Evolutionary conservation across 2,329 filamentous ascomycete genomes (phyloP).

Genomic region (Zymoseptoria brevis): DNA sequence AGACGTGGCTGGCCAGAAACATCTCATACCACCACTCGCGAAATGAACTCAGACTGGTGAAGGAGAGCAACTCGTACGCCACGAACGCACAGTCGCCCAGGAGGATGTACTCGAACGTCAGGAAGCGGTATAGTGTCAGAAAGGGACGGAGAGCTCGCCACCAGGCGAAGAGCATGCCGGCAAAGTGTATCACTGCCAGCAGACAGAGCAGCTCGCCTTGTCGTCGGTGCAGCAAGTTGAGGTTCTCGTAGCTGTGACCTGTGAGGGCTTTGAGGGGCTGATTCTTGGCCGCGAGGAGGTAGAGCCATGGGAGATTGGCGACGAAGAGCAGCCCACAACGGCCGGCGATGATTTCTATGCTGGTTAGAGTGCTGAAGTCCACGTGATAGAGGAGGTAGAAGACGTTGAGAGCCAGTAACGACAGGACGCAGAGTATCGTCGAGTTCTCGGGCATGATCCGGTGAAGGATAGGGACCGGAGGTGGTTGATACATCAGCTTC

Average conservation of each 20-base stretch:
- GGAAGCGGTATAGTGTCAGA: conserved; percentile 43
- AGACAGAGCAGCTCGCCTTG: conserved; percentile 56
- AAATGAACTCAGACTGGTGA: conserved; percentile 54
- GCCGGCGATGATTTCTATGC: conserved; percentile 47
- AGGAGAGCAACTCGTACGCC: conserved; percentile 54
- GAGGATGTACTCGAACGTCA: conserved; percentile 46
- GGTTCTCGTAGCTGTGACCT: conserved; percentile 56
- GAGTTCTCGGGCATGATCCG: conserved; percentile 51
- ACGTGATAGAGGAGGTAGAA: conserved; percentile 52
- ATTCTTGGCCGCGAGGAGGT: conserved; percentile 59
- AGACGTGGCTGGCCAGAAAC: conserved; percentile 52
- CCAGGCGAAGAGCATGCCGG: conserved; percentile 49
- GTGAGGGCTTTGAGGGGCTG: conserved; percentile 55
- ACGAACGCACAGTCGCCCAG: conserved; percentile 49
- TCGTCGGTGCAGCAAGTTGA: conserved; percentile 59
- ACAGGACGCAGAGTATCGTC: conserved; percentile 45
- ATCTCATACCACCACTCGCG: conserved; percentile 55
- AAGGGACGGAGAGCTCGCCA: conserved; percentile 39
- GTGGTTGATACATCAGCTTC: conserved; percentile 50
- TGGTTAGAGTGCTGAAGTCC: conserved; percentile 31
- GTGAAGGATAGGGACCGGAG: conserved; percentile 49
- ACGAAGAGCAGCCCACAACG: conserved; percentile 48
- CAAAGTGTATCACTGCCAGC: conserved; percentile 49
- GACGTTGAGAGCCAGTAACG: conserved; percentile 47
- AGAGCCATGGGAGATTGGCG: conserved; percentile 48